These are phyloP conservation scores for Metschnikowia continentalis DNA, from an alignment of 805 yeast species.

Conservation along the genomic window DNA sequence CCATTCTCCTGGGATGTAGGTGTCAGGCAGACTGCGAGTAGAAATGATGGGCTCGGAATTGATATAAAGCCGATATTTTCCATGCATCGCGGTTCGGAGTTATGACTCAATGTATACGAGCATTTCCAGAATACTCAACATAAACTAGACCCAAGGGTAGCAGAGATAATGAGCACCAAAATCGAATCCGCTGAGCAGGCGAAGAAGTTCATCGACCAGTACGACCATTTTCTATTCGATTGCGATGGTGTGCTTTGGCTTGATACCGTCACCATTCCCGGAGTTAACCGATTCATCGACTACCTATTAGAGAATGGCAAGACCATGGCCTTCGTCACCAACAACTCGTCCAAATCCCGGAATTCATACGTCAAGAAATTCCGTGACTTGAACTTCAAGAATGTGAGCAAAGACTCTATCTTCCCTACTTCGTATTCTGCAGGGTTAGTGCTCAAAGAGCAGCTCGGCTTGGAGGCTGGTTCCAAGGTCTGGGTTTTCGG, in stretches of 20 bases:
- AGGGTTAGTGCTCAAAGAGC: conserved; percentile 22
- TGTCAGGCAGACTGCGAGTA: neutral
- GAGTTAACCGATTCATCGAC: conserved; percentile 25
- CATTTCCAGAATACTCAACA: neutral
- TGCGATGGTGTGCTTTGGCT: conserved; percentile 44
- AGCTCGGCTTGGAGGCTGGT: conserved; percentile 22
- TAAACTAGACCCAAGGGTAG: neutral
- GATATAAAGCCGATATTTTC: neutral
- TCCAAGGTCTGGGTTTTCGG: conserved; percentile 41
- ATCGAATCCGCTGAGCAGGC: conserved; percentile 16
- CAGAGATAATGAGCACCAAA: neutral
- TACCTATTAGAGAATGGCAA: conserved; percentile 22
- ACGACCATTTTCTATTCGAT: conserved; percentile 39
- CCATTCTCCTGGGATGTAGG: neutral
- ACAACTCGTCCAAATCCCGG: conserved; percentile 36
- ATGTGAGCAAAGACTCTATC: conserved; percentile 25
- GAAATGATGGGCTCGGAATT: neutral
- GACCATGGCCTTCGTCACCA: conserved; percentile 33
- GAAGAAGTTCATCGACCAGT: conserved; percentile 20
- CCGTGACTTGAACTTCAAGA: conserved; percentile 26
- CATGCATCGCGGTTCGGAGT: neutral
- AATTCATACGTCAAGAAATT: conserved; percentile 31
- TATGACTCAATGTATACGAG: neutral
- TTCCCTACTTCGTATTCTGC: conserved; percentile 40
- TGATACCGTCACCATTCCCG: conserved; percentile 31